Percentiles rank a stretch among this genome's conserved stretches.
phyloP scores from a whole-genome alignment of 1,284 basidiomycete species.

The Marasmius sp. region DNA sequence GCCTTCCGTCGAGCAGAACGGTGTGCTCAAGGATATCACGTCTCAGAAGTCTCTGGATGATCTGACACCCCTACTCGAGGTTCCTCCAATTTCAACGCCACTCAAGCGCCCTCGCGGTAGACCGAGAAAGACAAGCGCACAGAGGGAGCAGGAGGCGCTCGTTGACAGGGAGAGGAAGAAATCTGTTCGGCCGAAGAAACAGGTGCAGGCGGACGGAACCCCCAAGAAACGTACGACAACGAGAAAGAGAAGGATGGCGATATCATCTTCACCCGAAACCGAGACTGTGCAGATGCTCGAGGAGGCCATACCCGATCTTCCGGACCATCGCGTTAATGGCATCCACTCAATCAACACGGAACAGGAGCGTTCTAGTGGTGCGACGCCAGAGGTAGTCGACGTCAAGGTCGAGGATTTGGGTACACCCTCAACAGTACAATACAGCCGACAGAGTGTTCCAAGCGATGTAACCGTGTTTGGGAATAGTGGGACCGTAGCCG shows the following conservation, averaged over 20 bases:
- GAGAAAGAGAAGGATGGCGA: background rate
- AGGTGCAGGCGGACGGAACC: background rate
- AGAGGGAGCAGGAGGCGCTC: background rate
- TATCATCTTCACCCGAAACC: background rate
- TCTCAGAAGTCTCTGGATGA: background rate
- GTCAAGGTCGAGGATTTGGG: conserved; percentile 34
- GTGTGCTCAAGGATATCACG: background rate
- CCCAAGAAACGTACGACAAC: background rate
- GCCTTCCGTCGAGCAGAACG: background rate
- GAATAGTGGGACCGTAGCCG: conserved; percentile 9
- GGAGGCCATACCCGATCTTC: background rate
- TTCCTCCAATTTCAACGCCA: background rate
- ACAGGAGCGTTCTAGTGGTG: background rate
- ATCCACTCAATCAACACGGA: background rate
- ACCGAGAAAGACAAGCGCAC: background rate
- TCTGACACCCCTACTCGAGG: background rate
- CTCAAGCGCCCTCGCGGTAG: background rate
- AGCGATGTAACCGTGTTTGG: conserved; percentile 47
- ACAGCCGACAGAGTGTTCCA: conserved; percentile 49
- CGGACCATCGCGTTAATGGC: background rate
- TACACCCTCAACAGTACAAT: conserved; percentile 36
- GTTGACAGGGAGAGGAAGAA: background rate
- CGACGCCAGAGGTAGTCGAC: background rate
- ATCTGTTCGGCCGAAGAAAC: background rate
- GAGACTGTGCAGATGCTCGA: background rate